Conservation (phyloP, 768 basidiomycete species). For the Termitomyces sp. region DNA sequence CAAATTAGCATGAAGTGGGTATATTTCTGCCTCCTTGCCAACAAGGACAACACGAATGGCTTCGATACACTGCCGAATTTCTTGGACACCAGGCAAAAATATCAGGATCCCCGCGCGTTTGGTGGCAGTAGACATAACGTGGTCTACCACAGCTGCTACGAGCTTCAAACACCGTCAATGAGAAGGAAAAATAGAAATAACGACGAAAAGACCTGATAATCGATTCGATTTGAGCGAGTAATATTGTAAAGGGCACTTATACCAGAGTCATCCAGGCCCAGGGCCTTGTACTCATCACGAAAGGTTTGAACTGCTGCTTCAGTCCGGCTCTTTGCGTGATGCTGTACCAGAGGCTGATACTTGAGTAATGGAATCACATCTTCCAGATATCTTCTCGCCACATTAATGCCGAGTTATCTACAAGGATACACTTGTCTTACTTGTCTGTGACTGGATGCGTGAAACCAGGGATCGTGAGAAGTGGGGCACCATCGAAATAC, state of each 20-base stretch:
- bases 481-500: slow-evolving; percentile 80
- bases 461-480: slow-evolving; percentile 80
- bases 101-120: slow-evolving; percentile 69
- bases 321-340: slow-evolving; percentile 29
- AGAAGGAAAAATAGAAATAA: not conserved
- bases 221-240: slow-evolving; percentile 56
- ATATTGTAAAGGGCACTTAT: slow-evolving; percentile 57
- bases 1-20: slow-evolving; percentile 88
- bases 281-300: slow-evolving; percentile 40
- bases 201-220: slow-evolving; percentile 51
- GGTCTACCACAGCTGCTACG: slow-evolving; percentile 56
- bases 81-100: slow-evolving; percentile 88
- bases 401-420: not conserved
- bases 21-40: slow-evolving; percentile 39
- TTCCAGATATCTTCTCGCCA: slow-evolving; percentile 64
- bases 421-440: slow-evolving; percentile 30
- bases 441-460: slow-evolving; percentile 72
- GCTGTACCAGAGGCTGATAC: slow-evolving; percentile 42
- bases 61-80: slow-evolving; percentile 75
- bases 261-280: slow-evolving; percentile 46
- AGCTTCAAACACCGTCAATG: slow-evolving; percentile 33
- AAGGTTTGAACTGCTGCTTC: slow-evolving; percentile 42
- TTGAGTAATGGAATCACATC: slow-evolving; percentile 57
- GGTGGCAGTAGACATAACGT: slow-evolving; percentile 48
- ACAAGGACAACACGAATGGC: slow-evolving; percentile 34